Conservation (phyloP, 2,329 filamentous ascomycete species). For the Fusarium incarnatum region DNA sequence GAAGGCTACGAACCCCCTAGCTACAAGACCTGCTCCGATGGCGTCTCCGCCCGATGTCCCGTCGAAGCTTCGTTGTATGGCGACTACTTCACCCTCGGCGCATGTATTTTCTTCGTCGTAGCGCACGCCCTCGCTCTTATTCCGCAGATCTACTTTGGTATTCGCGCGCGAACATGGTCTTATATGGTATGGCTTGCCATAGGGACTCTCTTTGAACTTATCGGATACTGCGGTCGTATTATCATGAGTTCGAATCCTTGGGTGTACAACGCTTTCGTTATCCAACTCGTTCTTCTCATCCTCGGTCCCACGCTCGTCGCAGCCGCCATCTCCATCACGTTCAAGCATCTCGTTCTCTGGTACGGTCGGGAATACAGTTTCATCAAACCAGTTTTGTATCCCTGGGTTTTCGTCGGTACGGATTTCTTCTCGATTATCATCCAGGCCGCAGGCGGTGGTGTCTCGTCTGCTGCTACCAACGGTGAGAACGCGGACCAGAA, state of each 20-base stretch:
- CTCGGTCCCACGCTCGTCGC: conserved; percentile 57
- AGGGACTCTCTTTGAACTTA: conserved; percentile 55
- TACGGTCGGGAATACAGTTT: conserved; percentile 53
- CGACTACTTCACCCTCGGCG: conserved; percentile 42
- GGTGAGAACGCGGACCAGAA: conserved; percentile 18
- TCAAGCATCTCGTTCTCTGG: conserved; percentile 58
- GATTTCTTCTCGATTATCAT: conserved; percentile 55
- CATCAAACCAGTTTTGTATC: conserved; percentile 56
- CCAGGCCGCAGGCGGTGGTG: conserved; percentile 38
- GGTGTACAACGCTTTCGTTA: conserved; percentile 54
- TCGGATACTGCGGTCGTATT: conserved; percentile 57
- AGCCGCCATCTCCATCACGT: conserved; percentile 57
- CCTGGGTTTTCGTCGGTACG: conserved; percentile 61
- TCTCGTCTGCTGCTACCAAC: conserved; percentile 30
- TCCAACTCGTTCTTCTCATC: conserved; percentile 58
- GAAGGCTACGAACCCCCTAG: conserved; percentile 18
- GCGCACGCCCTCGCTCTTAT: conserved; percentile 51
- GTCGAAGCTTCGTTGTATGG: conserved; percentile 44
- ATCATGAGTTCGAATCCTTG: conserved; percentile 56
- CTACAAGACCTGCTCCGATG: conserved; percentile 25
- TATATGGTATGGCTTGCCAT: conserved; percentile 51
- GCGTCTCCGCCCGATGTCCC: conserved; percentile 31
- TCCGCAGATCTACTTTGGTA: conserved; percentile 50
- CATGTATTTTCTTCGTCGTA: conserved; percentile 51
- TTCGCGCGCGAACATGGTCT: conserved; percentile 54